A percentile compares a stretch with the other conserved stretches of the same genome.
These are phyloP conservation scores for Amanita polypyramis DNA, from an alignment of 768 basidiomycete species.

Conservation along the genomic window DNA sequence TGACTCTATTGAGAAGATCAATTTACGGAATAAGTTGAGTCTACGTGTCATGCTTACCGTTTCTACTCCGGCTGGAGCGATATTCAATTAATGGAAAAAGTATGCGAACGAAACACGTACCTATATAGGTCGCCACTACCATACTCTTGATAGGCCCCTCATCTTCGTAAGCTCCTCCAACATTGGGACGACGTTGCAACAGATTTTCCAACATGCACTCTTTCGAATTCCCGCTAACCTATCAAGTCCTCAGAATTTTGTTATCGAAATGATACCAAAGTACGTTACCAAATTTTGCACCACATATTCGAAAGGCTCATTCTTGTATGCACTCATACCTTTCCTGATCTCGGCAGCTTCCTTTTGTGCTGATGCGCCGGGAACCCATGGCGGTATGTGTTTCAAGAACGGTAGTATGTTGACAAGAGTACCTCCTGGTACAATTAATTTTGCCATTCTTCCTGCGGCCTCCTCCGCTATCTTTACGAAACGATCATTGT, in stretches of 20 bases:
- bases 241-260: not conserved
- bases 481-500: conserved; percentile 1
- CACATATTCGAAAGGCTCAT: conserved; percentile 1
- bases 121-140: not conserved
- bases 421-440: not conserved
- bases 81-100: no score
- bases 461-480: not conserved
- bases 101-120: not conserved
- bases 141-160: not conserved
- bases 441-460: not conserved
- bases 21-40: no score
- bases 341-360: not conserved
- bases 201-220: not conserved
- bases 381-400: conserved; percentile 1
- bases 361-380: not conserved
- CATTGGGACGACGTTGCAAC: not conserved
- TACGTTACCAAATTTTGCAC: not conserved
- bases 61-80: not conserved
- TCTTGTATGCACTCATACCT: not conserved
- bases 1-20: not conserved
- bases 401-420: not conserved
- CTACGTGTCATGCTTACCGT: no score
- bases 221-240: not conserved
- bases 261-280: not conserved
- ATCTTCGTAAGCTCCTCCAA: not conserved